Base-by-base conservation (phyloP, 176 grass and related monocot genomes). In the Zoysia japonica region DNA sequence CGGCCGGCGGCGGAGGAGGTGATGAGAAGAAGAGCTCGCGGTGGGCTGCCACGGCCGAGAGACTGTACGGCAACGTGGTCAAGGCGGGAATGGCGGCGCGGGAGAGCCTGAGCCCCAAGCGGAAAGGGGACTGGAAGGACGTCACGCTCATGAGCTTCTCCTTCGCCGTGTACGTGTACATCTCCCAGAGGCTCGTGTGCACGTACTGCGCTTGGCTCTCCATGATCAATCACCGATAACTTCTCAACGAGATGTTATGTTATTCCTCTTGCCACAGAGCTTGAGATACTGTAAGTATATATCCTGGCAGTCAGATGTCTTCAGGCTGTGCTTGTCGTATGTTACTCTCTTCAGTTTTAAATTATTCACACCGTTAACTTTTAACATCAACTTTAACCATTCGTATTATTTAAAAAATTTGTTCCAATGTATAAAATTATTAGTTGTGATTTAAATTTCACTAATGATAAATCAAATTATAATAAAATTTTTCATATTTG, bases 141-240 rank as follows among this genome's bases (percentile, higher is more conserved):
- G 74, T 93, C 35, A 71, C 86, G 72, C 70, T 97, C 63, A 91
- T 93, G 87, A 93, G 89, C 89, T 67, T 97, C 80, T 93, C 91
- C 56, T 97, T 93, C 65, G 94, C 89, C 12, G 89, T 90, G 47
- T 93, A 97, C 70, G 87, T 93, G 49, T 97, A 97, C 85, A 82
- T 93, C 79, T 93, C 94, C 13, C 85, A 91, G 91, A 91, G 82
- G 94, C 85, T 97, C 64, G 89, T 93, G 38, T 97, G 87, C 19
- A 63, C 87, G 8, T 91, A 91, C 56, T 91, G 91, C 46, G 84
- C 89, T 6, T 97, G 89, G 87, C 70, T 97, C 10, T 86, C 89
- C 82, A 93, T 86, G 84, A 76, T 72, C 17, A 91, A 87, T 55
- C 88, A 81, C 57, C 87, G 16, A 35, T 61, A 81, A 16, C 14